phyloP scores from a whole-genome alignment of 192 early-diverging fungal genomes.

The Gryganskiella cystojenkinii region DNA sequence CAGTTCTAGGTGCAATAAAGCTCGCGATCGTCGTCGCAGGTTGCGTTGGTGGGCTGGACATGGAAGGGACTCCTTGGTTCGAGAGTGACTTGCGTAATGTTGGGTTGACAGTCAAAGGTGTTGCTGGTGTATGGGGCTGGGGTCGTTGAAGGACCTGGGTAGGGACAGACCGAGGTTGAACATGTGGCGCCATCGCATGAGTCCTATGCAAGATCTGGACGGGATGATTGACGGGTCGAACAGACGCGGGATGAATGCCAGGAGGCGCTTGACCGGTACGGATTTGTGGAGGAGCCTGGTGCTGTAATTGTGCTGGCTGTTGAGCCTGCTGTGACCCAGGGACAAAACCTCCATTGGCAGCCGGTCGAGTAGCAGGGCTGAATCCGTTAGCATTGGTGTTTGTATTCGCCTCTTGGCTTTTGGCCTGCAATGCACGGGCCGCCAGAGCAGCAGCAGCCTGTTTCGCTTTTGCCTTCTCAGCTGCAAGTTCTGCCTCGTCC shows the following conservation, averaged over 20 bases:
- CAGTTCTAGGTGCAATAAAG: slow-evolving; percentile 40
- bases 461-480: slow-evolving; percentile 29
- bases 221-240: slow-evolving; percentile 28
- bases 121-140: slow-evolving; percentile 6
- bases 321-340: not conserved
- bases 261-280: slow-evolving; percentile 5
- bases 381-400: no score
- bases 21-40: slow-evolving; percentile 31
- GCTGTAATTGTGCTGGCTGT: slow-evolving; percentile 12
- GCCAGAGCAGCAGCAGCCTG: not conserved
- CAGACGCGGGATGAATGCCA: slow-evolving; percentile 20
- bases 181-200: slow-evolving; percentile 35
- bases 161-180: slow-evolving; percentile 36
- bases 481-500: slow-evolving; percentile 43
- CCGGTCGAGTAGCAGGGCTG: not conserved
- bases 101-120: not conserved
- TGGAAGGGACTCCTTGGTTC: slow-evolving; percentile 19
- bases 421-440: not conserved
- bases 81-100: slow-evolving; percentile 16
- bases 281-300: not conserved
- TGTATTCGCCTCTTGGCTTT: not conserved
- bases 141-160: slow-evolving; percentile 50
- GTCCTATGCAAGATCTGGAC: slow-evolving; percentile 47
- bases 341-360: not conserved
- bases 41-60: slow-evolving; percentile 27